phyloP scores from a whole-genome alignment of 2,329 filamentous ascomycete genomes.

The Tolypocladium sp. region DNA sequence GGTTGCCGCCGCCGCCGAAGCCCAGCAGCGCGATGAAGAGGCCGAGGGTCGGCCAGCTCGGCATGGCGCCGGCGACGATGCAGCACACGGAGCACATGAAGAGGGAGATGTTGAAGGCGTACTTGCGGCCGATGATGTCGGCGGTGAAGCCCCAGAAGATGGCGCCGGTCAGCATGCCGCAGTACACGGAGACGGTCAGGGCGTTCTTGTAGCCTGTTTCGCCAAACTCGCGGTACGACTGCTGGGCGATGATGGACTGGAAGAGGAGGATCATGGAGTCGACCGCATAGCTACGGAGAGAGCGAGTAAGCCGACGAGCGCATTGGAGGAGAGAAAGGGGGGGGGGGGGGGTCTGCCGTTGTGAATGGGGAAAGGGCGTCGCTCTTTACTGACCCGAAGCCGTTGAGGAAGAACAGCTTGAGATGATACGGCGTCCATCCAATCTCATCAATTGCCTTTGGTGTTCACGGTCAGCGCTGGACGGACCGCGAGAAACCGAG shows the following conservation, averaged over 20 bases:
- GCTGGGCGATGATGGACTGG: constrained; percentile 52
- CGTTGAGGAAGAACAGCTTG: constrained; percentile 53
- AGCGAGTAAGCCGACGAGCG: background rate
- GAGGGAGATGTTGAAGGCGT: constrained; percentile 60
- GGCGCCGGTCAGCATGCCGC: constrained; percentile 45
- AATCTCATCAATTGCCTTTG: constrained; percentile 45
- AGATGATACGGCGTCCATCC: constrained; percentile 51
- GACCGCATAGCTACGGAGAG: constrained; percentile 30
- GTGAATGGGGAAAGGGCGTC: background rate
- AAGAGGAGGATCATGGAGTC: constrained; percentile 41
- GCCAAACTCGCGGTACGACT: constrained; percentile 51
- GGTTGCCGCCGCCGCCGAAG: constrained; percentile 49
- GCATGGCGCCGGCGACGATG: constrained; percentile 56
- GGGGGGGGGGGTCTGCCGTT: no score
- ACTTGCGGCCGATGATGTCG: constrained; percentile 58
- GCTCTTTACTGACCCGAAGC: constrained; percentile 36
- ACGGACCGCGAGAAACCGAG: background rate
- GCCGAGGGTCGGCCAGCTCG: constrained; percentile 56
- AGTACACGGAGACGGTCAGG: constrained; percentile 53
- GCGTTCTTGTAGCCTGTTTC: constrained; percentile 42
- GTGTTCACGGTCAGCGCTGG: background rate
- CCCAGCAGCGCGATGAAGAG: constrained; percentile 54
- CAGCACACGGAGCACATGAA: constrained; percentile 49
- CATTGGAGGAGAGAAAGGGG: background rate
- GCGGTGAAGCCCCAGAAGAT: constrained; percentile 61